A percentile compares a stretch with the other conserved stretches of the same genome.
phyloP scores from a whole-genome alignment of 148 eudicot genomes.

The Euryodendron excelsum region DNA sequence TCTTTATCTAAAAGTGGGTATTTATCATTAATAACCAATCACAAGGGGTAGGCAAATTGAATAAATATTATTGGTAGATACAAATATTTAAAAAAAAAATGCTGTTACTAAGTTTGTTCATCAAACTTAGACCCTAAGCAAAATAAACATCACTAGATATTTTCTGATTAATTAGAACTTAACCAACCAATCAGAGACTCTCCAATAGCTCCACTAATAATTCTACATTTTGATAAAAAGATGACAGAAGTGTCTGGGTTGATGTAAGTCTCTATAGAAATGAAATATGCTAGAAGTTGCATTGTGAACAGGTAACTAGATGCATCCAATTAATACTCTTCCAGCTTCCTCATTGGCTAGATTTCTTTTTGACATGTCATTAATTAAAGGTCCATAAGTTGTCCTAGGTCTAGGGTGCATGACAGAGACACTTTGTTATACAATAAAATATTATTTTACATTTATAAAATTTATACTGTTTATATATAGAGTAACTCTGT shows the following conservation, averaged over 20 bases:
- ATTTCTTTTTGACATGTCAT: not conserved
- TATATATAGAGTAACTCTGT: too few relatives aligned
- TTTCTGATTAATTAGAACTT: not conserved
- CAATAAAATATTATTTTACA: too few relatives aligned
- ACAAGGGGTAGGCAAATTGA: not conserved
- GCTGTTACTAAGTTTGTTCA: not conserved
- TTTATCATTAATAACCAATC: too few relatives aligned
- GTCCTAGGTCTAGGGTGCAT: not conserved
- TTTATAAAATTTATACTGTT: too few relatives aligned
- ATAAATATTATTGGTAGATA: not conserved
- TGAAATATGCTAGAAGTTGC: not conserved
- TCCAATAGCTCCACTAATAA: not conserved
- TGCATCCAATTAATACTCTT: not conserved
- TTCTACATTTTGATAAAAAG: conserved; percentile 8
- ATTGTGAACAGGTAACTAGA: not conserved
- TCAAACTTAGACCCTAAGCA: conserved; percentile 7
- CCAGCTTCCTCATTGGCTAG: not conserved
- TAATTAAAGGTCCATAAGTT: not conserved
- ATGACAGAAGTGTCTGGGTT: too few relatives aligned
- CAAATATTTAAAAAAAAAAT: too few relatives aligned
- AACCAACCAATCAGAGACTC: not conserved
- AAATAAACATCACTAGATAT: not conserved
- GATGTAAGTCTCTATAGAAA: not conserved
- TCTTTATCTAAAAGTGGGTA: too few relatives aligned
- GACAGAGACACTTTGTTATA: not conserved